Percentiles rank a stretch among this genome's conserved stretches.
phyloP scores from a whole-genome alignment of 257 asterid species.

The Gentiana straminea region DNA sequence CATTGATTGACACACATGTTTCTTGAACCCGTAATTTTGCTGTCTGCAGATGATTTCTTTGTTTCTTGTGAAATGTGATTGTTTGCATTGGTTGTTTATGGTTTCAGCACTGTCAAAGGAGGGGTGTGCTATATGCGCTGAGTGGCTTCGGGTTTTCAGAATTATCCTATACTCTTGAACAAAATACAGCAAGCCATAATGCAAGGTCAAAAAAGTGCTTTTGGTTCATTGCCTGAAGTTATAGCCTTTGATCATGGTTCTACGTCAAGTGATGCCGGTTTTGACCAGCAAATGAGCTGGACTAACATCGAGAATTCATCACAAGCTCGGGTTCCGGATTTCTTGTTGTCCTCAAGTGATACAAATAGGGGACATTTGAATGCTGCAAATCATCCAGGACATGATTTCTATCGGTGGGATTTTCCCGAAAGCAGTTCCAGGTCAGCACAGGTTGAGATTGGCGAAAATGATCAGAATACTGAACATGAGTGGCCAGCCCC shows the following conservation, averaged over 20 bases:
- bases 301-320: slow-evolving; percentile 41
- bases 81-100: slow-evolving; percentile 12
- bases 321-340: slow-evolving; percentile 36
- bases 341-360: slow-evolving; percentile 32
- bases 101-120: slow-evolving; percentile 42
- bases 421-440: slow-evolving; percentile 68
- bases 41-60: no score
- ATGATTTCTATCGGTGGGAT: slow-evolving; percentile 37
- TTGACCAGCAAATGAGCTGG: slow-evolving; percentile 70
- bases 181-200: slow-evolving; percentile 32
- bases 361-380: slow-evolving; percentile 24
- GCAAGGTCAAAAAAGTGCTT: slow-evolving; percentile 75
- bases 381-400: slow-evolving; percentile 33
- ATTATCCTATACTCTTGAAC: slow-evolving; percentile 11
- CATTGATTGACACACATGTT: no score
- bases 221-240: slow-evolving; percentile 59
- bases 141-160: slow-evolving; percentile 10
- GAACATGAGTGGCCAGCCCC: slow-evolving; percentile 37
- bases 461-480: slow-evolving; percentile 31
- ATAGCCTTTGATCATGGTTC: slow-evolving; percentile 59
- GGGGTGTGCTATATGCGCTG: not conserved
- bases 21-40: no score
- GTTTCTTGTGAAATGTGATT: not conserved
- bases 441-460: slow-evolving; percentile 24
- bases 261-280: slow-evolving; percentile 39